phyloP scores from a whole-genome alignment of 176 grass and related monocot species.

The Carex scoparia region DNA sequence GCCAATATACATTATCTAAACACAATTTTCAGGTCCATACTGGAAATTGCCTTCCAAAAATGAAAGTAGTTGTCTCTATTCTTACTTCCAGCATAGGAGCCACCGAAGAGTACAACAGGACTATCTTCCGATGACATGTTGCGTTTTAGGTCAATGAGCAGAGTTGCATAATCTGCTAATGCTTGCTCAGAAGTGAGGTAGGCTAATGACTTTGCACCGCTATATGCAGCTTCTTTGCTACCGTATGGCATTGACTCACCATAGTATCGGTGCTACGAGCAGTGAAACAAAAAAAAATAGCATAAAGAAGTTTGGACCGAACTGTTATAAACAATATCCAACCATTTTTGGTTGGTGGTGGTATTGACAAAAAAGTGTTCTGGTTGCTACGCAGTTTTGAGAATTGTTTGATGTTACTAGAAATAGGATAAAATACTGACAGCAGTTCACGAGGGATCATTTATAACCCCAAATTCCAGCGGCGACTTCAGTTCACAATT shows the following conservation, averaged over 20 bases:
- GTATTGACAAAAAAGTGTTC: background rate
- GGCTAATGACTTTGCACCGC: constrained; percentile 59
- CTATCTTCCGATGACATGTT: constrained; percentile 72
- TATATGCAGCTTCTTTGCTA: constrained; percentile 66
- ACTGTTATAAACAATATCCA: background rate
- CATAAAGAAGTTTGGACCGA: background rate
- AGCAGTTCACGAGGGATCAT: background rate
- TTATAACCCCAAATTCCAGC: background rate
- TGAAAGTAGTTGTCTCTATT: background rate
- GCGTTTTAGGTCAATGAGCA: constrained; percentile 65
- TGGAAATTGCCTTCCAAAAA: background rate
- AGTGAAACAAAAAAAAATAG: background rate
- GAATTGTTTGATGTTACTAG: background rate
- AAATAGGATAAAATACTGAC: background rate
- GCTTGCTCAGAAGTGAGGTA: constrained; percentile 85
- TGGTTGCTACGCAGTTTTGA: background rate
- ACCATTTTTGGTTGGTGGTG: background rate
- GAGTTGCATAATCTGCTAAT: constrained; percentile 69
- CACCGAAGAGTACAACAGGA: constrained; percentile 87
- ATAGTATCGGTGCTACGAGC: constrained; percentile 83
- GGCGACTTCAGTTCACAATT: background rate
- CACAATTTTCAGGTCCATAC: background rate
- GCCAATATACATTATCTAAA: background rate
- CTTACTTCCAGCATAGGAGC: constrained; percentile 97
- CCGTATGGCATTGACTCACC: constrained; percentile 95